Conservation (phyloP, 2,329 filamentous ascomycete species). For the Pseudogymnoascus sp. region DNA sequence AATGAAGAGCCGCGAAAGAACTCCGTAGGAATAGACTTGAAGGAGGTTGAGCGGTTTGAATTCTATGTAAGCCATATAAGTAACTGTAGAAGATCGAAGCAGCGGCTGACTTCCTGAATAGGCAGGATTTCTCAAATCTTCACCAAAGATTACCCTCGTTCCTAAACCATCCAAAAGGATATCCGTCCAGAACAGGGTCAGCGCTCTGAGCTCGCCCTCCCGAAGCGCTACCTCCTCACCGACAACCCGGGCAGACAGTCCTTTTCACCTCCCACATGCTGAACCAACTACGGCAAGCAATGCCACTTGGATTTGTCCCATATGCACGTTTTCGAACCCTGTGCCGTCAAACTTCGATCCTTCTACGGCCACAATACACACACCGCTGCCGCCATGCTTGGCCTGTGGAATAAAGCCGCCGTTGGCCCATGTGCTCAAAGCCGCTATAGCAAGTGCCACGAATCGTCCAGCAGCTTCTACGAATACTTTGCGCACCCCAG, state of each 20-base stretch:
- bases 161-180: constrained; percentile 69
- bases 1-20: constrained; percentile 75
- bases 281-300: constrained; percentile 43
- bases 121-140: constrained; percentile 92
- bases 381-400: constrained; percentile 75
- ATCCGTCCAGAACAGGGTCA: constrained; percentile 46
- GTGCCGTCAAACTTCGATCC: constrained; percentile 92
- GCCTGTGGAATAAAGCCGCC: constrained; percentile 91
- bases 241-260: constrained; percentile 34
- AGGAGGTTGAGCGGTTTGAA: constrained; percentile 83
- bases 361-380: constrained; percentile 67
- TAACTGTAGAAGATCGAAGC: background rate
- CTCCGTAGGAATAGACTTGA: constrained; percentile 78
- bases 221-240: constrained; percentile 41
- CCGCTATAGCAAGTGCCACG: constrained; percentile 67
- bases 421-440: constrained; percentile 74
- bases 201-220: constrained; percentile 37
- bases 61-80: constrained; percentile 57
- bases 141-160: constrained; percentile 81
- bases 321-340: constrained; percentile 90
- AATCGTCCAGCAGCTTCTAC: constrained; percentile 37
- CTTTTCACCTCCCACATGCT: constrained; percentile 35
- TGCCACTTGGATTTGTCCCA: constrained; percentile 91
- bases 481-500: constrained; percentile 21
- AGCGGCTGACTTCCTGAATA: constrained; percentile 28